A percentile compares a stretch with the other conserved stretches of the same genome.
These are phyloP conservation scores for Exophiala lecanii-corni DNA, from an alignment of 2,329 filamentous ascomycete genomes.

Conservation along the genomic window DNA sequence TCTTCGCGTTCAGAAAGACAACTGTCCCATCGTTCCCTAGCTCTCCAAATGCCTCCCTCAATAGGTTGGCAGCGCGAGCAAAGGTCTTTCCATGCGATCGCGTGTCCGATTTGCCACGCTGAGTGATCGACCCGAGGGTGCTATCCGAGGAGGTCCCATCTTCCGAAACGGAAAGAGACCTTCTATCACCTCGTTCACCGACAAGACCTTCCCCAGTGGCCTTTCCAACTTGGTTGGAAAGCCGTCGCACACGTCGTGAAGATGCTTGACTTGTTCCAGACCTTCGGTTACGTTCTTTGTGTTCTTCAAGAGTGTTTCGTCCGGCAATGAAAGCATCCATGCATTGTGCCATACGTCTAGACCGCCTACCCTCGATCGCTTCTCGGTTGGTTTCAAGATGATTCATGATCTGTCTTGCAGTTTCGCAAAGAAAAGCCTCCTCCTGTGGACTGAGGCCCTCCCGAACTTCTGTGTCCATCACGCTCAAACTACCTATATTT, in stretches of 20 bases:
- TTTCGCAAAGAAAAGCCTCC: slow-evolving; percentile 27
- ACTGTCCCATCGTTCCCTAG: slow-evolving; percentile 45
- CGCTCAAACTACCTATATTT: slow-evolving; percentile 32
- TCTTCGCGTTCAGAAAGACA: slow-evolving; percentile 32
- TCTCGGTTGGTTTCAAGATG: slow-evolving; percentile 30
- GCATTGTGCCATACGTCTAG: slow-evolving; percentile 22
- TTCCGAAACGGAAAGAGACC: background rate
- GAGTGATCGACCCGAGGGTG: slow-evolving; percentile 33
- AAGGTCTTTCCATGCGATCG: slow-evolving; percentile 42
- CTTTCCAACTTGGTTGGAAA: background rate
- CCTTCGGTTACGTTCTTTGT: slow-evolving; percentile 28
- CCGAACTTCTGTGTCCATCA: slow-evolving; percentile 27
- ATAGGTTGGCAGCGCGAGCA: slow-evolving; percentile 44
- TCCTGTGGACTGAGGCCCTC: slow-evolving; percentile 19
- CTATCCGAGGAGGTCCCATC: slow-evolving; percentile 14
- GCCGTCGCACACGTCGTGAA: background rate
- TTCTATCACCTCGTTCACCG: background rate
- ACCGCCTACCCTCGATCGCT: slow-evolving; percentile 26
- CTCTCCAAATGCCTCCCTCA: slow-evolving; percentile 44
- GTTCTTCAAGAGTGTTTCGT: slow-evolving; percentile 15
- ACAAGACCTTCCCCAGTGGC: too few species aligned
- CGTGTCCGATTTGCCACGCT: slow-evolving; percentile 29
- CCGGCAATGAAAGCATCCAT: slow-evolving; percentile 32
- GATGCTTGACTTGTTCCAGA: slow-evolving; percentile 2
- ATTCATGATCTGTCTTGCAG: slow-evolving; percentile 29